Base-by-base conservation (phyloP, 2,329 filamentous ascomycete species). In the Elsinoe perseae region DNA sequence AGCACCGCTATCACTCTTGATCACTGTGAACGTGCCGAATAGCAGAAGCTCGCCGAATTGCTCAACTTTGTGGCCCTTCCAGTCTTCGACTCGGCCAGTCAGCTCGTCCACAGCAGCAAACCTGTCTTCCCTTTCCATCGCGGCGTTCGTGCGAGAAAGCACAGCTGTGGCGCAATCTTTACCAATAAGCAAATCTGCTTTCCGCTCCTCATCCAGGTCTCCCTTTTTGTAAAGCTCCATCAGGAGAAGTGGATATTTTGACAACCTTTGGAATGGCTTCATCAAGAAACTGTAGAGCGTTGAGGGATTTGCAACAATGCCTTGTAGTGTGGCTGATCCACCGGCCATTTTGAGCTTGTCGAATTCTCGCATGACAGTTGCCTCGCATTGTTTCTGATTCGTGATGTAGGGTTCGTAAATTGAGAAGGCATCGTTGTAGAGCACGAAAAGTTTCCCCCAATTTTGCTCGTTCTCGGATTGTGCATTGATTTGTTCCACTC, bases 401-500 rank as follows among this genome's bases (percentile, higher is more conserved):
- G 93, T 89, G 64, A 97, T 97, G 65, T 97, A 98, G 1, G 91
- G 91, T 65, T 95, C 89, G 69, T 98, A 98, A 59, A 95, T 91
- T 60, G 86, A 83, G 70, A 98, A 96, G 0, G 84, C 82, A 58
- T 93, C 88, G 68, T 93, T 89, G 67, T 92, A 90, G 12, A 84
- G 77, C 12, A 87, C 80, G 67, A 97, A 97, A 0, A 95, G 82
- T n/a, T 83, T 79, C n/a, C 93, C 93, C 93, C 93, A 98, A 69
- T 92, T 87, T 69, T 98, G 93, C 59, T 82, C 78, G 3, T 80
- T 74, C 59, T 85, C 79, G 0, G 88, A 80, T 72, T 89, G 82
- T 2, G 88, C 90, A 66, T 97, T 95, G 34, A 91, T 95, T 25
- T 95, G 95, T 73, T 98, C 93, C 60, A 98, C 88, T 56, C 90